phyloP scores from a whole-genome alignment of 1,284 basidiomycete species.

The Trametes polyzona region DNA sequence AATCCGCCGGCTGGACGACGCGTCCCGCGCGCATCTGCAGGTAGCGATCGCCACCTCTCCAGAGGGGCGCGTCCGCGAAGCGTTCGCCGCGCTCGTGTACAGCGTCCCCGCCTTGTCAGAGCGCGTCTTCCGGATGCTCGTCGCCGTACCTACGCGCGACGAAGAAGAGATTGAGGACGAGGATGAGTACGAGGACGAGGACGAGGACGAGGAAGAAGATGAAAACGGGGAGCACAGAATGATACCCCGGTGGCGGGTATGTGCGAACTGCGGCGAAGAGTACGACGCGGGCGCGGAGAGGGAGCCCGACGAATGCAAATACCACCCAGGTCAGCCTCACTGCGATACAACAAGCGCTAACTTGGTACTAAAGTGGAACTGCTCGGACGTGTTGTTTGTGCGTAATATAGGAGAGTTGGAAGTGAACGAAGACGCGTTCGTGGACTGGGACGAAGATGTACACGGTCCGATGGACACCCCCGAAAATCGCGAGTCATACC shows the following conservation, averaged over 20 bases:
- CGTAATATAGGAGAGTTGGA: conserved; percentile 41
- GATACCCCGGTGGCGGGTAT: conserved; percentile 47
- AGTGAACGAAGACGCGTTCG: conserved; percentile 42
- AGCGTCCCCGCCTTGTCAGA: conserved; percentile 45
- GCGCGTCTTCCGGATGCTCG: conserved; percentile 47
- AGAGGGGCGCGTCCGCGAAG: conserved; percentile 45
- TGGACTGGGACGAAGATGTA: conserved; percentile 49
- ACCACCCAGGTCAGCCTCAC: conserved; percentile 23
- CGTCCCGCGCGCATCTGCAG: conserved; percentile 45
- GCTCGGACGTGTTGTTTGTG: neutral
- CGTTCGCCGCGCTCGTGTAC: conserved; percentile 43
- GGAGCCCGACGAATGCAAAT: conserved; percentile 42
- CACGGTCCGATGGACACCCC: conserved; percentile 51
- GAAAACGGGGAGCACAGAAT: neutral
- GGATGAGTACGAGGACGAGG: too few relatives aligned
- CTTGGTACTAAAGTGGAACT: neutral
- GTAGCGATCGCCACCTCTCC: conserved; percentile 45
- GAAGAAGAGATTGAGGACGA: neutral
- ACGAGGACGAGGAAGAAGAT: too few relatives aligned
- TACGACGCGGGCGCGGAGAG: conserved; percentile 43
- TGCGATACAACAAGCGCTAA: neutral
- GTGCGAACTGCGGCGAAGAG: conserved; percentile 48
- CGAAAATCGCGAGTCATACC: conserved; percentile 43
- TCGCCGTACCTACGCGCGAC: conserved; percentile 37
- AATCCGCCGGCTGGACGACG: too few relatives aligned